Evolutionary conservation across 257 asterid species (phyloP), one percentile per base, ranked within the genome.

Genomic region (Scutellaria minor): DNA sequence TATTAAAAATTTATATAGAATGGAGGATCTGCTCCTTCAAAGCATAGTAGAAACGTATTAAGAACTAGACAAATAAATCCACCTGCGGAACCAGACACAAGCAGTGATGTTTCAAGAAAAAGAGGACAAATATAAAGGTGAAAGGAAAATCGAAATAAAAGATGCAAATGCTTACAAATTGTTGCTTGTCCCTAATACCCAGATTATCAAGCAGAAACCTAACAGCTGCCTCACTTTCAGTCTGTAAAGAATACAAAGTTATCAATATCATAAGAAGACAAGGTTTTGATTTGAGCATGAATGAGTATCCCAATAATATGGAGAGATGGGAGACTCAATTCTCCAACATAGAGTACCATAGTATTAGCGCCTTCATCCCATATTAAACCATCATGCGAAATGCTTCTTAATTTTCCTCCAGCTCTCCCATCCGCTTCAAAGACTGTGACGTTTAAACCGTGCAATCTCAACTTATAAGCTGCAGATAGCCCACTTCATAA

Each of bases 331-430:
- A 71, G 42, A 60, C 68, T 66, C 9, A 11, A 78, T 65, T 37
- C 31, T 71, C 67, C 42, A 64, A 8, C 35, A 13, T 9, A 69
- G 41, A 63, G 53, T 72, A 93, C 98, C 98, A 93, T 93, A 72
- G 98, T 90, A 81, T 93, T 93, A 13, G 98, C 98, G 35, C 98
- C 98, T 79, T 93, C 96, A 50, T 93, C 98, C 97, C 98, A 93
- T 78, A 89, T 77, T 64, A 93, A 52, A 72, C 96, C 97, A 83
- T 89, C 81, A 37, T 66, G 89, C 40, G 84, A 80, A 78, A 85
- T 72, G 81, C 88, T 86, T 84, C 85, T 86, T 54, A 93, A 78
- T 88, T 86, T 93, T 55, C 97, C 98, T 75, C 97, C 97, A 78
- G 93, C 80, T 82, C 91, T 85, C 74, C 74, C 90, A 55, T 90